Conservation (phyloP, 73 alveolate genomes). For the Tetrahymena elliotti region DNA sequence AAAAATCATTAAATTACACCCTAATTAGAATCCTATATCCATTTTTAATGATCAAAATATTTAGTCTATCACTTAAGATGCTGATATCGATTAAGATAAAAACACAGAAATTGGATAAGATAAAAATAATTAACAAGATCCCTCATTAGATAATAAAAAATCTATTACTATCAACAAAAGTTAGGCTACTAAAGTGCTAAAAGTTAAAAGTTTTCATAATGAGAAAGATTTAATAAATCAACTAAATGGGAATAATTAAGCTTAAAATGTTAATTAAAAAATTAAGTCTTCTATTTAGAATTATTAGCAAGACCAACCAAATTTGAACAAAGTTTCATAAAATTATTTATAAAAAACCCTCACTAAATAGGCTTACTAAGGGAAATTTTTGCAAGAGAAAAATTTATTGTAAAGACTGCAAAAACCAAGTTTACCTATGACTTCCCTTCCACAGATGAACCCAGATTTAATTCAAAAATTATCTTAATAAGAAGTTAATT, state of each 20-base stretch:
- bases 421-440: not conserved
- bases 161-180: not conserved
- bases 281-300: not conserved
- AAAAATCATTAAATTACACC: not conserved
- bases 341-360: not conserved
- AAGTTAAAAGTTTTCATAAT: not conserved
- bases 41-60: not conserved
- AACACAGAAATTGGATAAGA: not conserved
- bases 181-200: not conserved
- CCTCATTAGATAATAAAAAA: not conserved
- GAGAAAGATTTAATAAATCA: not conserved
- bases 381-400: not conserved
- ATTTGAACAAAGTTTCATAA: not conserved
- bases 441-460: not conserved
- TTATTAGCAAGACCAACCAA: not conserved
- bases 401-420: not conserved
- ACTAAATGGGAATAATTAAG: not conserved
- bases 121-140: not conserved
- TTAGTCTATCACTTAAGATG: not conserved
- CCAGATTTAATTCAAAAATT: not conserved
- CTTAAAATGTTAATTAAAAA: not conserved
- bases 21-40: not conserved
- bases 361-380: not conserved
- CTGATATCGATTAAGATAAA: not conserved
- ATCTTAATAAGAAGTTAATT: not conserved